Evolutionary conservation across 345 rosid species (phyloP), one percentile per base, ranked within the genome.

Genomic region (Rubroshorea leprosula): DNA sequence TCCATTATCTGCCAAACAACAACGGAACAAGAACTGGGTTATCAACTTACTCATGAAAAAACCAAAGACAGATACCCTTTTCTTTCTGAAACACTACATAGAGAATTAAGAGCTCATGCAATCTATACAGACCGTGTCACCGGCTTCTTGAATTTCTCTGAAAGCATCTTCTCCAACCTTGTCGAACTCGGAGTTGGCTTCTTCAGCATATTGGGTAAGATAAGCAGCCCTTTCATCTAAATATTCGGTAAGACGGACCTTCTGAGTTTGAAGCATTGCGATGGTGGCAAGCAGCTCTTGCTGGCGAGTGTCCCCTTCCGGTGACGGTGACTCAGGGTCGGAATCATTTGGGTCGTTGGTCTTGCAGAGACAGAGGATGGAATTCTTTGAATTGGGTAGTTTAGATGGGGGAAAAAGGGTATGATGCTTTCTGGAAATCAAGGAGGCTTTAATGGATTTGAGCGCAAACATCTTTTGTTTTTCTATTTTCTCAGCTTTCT

Each of bases 161-260:
- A 92, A 85, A 25, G 95, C 99, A 51, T 84, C 99, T 74, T 89
- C 97, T 57, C 94, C 97, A 64, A 92, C 72, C 60, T 89, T 80
- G 57, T 87, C 94, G 29, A 89, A 78, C 80, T 87, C 89, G 0
- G 83, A 84, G 53, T 64, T 74, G 61, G 96, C 92, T 73, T 93
- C 92, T 75, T 93, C 96, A 4, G 86, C 94, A 60, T 83, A 87
- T 49, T 87, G 78, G 61, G 90, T 82, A 57, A 93, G 78, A 72
- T 83, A 80, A 51, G 71, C 79, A n/a, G 99, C 76, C 57, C 76
- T 67, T 63, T 89, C 90, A 39, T 93, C 99, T 48, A 93, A 63
- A 63, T 82, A 93, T 55, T 82, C 94, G 0, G 94, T 80, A 62
- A 87, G 85, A n/a, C 92, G 88, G 63, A 89, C 91, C 60, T 93